Evolutionary conservation across 75 land plant species (phyloP).

Genomic region (Selaginella tamariscina): DNA sequence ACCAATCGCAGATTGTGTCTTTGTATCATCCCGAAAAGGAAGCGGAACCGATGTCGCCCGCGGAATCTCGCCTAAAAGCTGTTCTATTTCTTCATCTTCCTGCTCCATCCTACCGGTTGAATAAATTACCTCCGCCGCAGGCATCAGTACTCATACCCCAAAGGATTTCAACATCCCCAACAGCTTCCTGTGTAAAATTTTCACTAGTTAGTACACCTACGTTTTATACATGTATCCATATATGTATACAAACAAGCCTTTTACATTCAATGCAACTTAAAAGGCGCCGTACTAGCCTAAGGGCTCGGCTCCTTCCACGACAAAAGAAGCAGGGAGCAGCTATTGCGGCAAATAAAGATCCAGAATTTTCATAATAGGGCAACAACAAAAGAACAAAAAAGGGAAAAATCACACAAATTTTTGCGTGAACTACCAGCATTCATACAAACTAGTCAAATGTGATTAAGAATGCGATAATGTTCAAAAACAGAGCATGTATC

Average conservation of each 20-base stretch:
- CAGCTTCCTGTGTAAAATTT: no score
- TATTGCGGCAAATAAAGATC: no score
- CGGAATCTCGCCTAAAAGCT: slow-evolving; percentile 37
- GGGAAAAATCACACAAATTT: neutral
- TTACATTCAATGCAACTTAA: neutral
- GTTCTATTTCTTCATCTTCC: slow-evolving; percentile 41
- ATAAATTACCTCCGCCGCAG: neutral
- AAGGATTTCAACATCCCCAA: no score
- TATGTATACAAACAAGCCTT: no score
- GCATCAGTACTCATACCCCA: neutral
- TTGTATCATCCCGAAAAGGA: neutral
- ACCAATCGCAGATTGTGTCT: neutral
- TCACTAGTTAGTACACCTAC: no score
- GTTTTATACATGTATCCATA: no score
- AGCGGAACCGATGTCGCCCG: slow-evolving; percentile 28
- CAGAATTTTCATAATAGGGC: neutral
- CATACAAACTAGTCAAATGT: neutral
- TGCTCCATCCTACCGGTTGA: slow-evolving; percentile 19
- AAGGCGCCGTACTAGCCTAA: neutral
- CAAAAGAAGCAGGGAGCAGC: no score
- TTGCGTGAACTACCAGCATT: neutral
- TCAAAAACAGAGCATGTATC: neutral
- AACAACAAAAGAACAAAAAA: neutral
- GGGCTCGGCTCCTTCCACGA: no score
- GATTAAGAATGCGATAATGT: no score